These are phyloP conservation scores for Cystobasidium tubakii DNA, from an alignment of 768 basidiomycete genomes.

Conservation along the genomic window DNA sequence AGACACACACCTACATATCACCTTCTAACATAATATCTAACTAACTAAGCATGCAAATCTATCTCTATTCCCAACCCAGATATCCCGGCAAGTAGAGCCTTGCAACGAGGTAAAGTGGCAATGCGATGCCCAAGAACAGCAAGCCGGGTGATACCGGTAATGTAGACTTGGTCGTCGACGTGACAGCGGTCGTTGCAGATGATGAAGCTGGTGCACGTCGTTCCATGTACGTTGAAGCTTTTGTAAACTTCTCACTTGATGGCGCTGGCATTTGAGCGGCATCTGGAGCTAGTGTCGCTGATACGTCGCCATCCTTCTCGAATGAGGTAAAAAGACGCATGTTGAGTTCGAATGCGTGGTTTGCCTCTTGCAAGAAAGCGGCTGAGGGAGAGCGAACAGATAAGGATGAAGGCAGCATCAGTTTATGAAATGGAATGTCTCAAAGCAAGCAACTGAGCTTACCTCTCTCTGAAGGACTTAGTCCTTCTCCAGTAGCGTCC, in stretches of 20 bases:
- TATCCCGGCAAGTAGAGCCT: slow-evolving; percentile 5
- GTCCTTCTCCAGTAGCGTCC: slow-evolving; percentile 15
- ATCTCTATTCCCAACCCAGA: neutral
- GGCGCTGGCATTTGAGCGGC: slow-evolving; percentile 22
- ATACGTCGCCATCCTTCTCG: neutral
- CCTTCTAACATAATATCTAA: too few species aligned
- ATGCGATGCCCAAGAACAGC: neutral
- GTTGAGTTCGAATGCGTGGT: slow-evolving; percentile 40
- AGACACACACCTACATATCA: too few species aligned
- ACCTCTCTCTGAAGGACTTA: slow-evolving; percentile 21
- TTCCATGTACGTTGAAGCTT: slow-evolving; percentile 17
- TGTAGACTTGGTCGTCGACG: neutral
- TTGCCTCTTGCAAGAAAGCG: slow-evolving; percentile 37
- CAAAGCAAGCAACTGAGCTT: neutral
- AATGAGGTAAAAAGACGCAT: slow-evolving; percentile 38
- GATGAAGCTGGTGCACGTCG: neutral
- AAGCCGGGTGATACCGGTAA: neutral
- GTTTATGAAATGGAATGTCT: neutral
- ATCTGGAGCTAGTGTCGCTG: neutral
- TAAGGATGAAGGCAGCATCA: neutral
- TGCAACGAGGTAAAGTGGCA: neutral
- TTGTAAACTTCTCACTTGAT: slow-evolving; percentile 14
- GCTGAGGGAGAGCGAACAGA: slow-evolving; percentile 9
- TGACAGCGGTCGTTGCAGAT: neutral
- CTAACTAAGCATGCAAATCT: too few species aligned